Percentiles rank a stretch among this genome's conserved stretches.
Conservation (phyloP, 139 green algal species). For the Chlorella vulgaris region DNA sequence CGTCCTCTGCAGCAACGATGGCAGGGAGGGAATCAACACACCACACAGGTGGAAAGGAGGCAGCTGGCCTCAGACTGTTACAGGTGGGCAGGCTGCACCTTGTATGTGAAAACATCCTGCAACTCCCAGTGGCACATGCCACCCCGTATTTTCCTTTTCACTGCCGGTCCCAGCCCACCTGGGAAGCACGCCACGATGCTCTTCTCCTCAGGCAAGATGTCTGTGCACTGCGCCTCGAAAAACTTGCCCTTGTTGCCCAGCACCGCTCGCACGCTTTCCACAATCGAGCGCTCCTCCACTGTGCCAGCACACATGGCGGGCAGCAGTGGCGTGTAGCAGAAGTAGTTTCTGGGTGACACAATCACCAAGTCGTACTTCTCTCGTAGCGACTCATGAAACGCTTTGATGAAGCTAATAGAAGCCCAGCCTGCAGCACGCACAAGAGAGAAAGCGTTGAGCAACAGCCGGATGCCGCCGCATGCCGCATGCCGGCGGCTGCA, state of each 20-base stretch:
- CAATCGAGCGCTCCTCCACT: conserved; percentile 92
- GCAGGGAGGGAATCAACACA: not conserved
- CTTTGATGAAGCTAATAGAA: conserved; percentile 85
- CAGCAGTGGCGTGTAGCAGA: conserved; percentile 89
- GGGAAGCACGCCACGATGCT: conserved; percentile 89
- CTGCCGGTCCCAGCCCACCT: not conserved
- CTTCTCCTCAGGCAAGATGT: conserved; percentile 78
- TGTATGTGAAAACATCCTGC: no score
- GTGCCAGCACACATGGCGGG: conserved; percentile 88
- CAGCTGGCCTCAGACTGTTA: no score
- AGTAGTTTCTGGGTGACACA: conserved; percentile 87
- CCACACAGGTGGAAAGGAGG: no score
- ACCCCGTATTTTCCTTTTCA: not conserved
- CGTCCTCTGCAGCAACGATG: conserved; percentile 50
- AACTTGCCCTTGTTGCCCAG: conserved; percentile 72
- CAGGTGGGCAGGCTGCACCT: no score
- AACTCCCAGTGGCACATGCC: not conserved
- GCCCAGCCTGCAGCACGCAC: conserved; percentile 75
- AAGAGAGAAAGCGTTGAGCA: not conserved
- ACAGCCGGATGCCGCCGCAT: not conserved
- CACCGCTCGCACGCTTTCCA: conserved; percentile 84
- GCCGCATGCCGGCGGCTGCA: not conserved
- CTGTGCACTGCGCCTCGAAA: conserved; percentile 84
- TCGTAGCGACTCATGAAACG: conserved; percentile 33
- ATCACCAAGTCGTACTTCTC: conserved; percentile 52